A percentile compares a stretch with the other conserved stretches of the same genome.
phyloP scores from a whole-genome alignment of 352 stramenopile genomes.

The Phytophthora fragariae region DNA sequence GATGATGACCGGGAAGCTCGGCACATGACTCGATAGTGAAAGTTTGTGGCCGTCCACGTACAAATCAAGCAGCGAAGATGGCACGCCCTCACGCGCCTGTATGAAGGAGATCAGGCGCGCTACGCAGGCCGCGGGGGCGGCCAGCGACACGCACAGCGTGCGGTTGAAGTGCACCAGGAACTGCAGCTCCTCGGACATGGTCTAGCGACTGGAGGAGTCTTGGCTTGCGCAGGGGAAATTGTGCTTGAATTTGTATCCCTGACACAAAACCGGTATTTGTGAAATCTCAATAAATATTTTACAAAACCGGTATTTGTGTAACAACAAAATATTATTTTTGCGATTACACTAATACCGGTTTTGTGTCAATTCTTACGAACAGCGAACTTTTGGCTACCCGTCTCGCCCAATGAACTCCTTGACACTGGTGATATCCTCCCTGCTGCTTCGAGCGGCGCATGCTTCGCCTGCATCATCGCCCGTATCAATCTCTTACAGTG shows the following conservation, averaged over 20 bases:
- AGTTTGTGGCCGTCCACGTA: slow-evolving; percentile 67
- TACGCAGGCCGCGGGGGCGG: slow-evolving; percentile 48
- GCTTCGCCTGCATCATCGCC: background rate
- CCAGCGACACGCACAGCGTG: slow-evolving; percentile 79
- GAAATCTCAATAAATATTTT: too few species aligned
- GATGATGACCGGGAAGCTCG: slow-evolving; percentile 61
- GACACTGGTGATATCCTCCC: background rate
- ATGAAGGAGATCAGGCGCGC: slow-evolving; percentile 51
- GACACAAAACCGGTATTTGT: too few species aligned
- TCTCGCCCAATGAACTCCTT: background rate
- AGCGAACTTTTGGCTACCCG: too few species aligned
- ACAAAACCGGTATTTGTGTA: too few species aligned
- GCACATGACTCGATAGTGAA: slow-evolving; percentile 35
- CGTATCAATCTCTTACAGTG: background rate
- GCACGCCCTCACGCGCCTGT: slow-evolving; percentile 55
- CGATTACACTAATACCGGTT: too few species aligned
- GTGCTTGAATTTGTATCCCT: too few species aligned
- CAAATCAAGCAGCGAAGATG: slow-evolving; percentile 59
- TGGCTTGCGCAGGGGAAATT: too few species aligned
- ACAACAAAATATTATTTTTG: too few species aligned
- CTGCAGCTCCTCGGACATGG: slow-evolving; percentile 57
- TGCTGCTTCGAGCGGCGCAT: slow-evolving; percentile 20
- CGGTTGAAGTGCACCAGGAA: slow-evolving; percentile 87
- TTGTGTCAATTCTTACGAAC: too few species aligned
- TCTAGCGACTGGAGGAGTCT: background rate